Conservation (phyloP, 2,329 filamentous ascomycete species). For the Thermothelomyces thermophilus region DNA sequence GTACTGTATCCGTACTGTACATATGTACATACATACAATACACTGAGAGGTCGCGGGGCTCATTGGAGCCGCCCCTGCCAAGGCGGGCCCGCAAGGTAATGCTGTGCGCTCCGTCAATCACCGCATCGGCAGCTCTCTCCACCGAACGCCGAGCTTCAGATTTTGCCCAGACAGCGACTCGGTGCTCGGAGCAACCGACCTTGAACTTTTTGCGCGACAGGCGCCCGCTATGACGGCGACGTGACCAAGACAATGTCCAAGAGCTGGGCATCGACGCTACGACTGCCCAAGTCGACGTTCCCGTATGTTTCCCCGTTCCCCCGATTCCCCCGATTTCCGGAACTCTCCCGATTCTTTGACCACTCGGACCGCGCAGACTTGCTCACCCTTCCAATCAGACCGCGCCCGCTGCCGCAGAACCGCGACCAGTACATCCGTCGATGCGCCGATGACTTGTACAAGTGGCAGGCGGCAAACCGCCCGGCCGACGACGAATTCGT, state of each 20-base stretch:
- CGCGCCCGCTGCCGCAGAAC: conserved; percentile 44
- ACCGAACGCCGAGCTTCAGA: conserved; percentile 10
- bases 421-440: conserved; percentile 58
- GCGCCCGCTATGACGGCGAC: conserved; percentile 20
- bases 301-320: conserved; percentile 41
- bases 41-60: too few species aligned
- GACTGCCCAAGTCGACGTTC: conserved; percentile 68
- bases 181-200: not conserved
- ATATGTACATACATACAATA: too few species aligned
- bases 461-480: conserved; percentile 65
- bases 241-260: conserved; percentile 39
- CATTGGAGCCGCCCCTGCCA: not conserved
- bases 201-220: not conserved
- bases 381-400: conserved; percentile 31
- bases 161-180: conserved; percentile 6
- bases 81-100: not conserved
- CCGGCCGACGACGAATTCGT: conserved; percentile 58
- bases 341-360: not conserved
- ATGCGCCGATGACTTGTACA: conserved; percentile 83
- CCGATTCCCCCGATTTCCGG: not conserved
- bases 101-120: too few species aligned
- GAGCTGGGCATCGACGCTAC: conserved; percentile 68
- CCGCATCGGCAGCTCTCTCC: not conserved
- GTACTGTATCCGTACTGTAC: too few species aligned
- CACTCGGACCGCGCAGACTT: too few species aligned